Evolutionary conservation across 1,284 basidiomycete genomes (phyloP).

Genomic region (Microstroma glucosiphilum): DNA sequence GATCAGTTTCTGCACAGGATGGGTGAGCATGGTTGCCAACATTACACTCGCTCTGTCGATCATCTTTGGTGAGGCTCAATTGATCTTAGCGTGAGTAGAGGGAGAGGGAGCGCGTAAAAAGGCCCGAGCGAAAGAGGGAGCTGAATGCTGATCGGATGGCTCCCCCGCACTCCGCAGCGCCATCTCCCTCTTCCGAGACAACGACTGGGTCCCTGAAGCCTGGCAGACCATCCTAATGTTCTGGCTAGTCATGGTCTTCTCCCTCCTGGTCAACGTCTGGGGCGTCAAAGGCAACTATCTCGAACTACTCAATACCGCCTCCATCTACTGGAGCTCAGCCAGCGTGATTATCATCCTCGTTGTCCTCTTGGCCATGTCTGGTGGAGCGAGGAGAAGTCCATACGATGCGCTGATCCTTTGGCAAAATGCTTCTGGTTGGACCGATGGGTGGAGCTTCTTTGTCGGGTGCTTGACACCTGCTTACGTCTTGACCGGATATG

Average conservation of each 20-base stretch:
- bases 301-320: constrained; percentile 49
- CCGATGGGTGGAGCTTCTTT: constrained; percentile 50
- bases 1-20: constrained; percentile 54
- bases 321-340: constrained; percentile 54
- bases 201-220: constrained; percentile 32
- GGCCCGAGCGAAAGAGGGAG: too few relatives aligned
- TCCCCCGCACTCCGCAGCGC: constrained; percentile 20
- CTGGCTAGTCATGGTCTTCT: constrained; percentile 52
- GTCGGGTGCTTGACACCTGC: constrained; percentile 52
- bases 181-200: constrained; percentile 51
- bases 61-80: constrained; percentile 55
- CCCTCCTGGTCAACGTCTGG: constrained; percentile 48
- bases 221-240: constrained; percentile 52
- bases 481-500: constrained; percentile 51
- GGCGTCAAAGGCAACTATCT: constrained; percentile 36
- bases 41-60: constrained; percentile 54
- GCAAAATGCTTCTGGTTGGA: constrained; percentile 49
- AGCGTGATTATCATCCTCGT: constrained; percentile 54
- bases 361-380: constrained; percentile 52
- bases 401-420: constrained; percentile 51
- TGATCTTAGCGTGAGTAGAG: constrained; percentile 50
- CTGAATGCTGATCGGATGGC: neutral
- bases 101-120: too few relatives aligned
- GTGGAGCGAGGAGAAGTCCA: constrained; percentile 32
- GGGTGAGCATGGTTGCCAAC: constrained; percentile 55